Base-by-base conservation (phyloP, 306 rosid genomes). In the Vigna nakashimae region DNA sequence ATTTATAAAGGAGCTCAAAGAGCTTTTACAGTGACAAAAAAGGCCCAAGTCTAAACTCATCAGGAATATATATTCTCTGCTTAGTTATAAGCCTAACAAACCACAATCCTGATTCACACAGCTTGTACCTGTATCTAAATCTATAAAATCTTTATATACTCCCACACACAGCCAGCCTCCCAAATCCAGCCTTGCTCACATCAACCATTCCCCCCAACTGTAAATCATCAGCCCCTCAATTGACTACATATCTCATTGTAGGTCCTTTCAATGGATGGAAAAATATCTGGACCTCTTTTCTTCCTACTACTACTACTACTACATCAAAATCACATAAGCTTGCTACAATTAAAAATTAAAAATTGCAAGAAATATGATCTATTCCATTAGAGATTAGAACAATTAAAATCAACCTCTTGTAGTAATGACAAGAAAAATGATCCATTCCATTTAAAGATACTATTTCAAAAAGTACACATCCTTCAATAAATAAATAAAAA, bases 191-290 rank as follows among this genome's bases (percentile, higher is more conserved):
- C 36, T 30, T 74, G 22, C 50, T 20, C 32, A 26, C 32, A 22
- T 17, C 60, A 62, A 12, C 52, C 60, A 62, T 74, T 60, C 62
- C 6, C 62, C 71, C 32, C 12, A 51, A 73, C 20, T 59, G 43
- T 36, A 46, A 60, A 24, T 69, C 59, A 28, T 20, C 69, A 28
- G 49, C 69, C 32, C 20, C 49, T 46, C 69, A 46, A 15, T 42
- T n/a, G 46, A n/a, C 56, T 46, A 36, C 42, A 6, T 36, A 46
- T 60, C 65, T 36, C 53, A 20, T 28, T 12, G 48, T 10, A 12
- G 58, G 48, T 7, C 45, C 12, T 10, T 43, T 9, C 50, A 45
- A 17, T 74, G 11, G 7, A 15, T 28, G 38, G 32, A 13, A 42
- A 18, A 16, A 17, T 42, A 43, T 57, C 49, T 26, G 18, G 69